These are phyloP conservation scores for Candida bentonensis DNA, from an alignment of 805 yeast genomes.

Conservation along the genomic window DNA sequence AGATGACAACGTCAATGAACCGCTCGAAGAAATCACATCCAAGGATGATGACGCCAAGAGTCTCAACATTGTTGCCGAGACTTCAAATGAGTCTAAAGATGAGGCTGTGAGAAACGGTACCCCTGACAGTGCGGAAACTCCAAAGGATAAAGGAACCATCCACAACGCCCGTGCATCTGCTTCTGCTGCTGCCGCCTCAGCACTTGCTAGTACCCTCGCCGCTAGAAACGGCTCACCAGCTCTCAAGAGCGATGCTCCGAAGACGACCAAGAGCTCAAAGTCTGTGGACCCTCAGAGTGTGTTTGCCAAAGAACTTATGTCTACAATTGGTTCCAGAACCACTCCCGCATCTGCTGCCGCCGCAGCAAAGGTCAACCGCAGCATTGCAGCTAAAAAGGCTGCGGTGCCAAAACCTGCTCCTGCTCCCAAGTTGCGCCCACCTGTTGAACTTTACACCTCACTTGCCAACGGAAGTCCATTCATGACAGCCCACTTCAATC, in stretches of 20 bases:
- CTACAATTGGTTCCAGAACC: not conserved
- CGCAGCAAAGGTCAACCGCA: not conserved
- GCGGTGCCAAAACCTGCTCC: not conserved
- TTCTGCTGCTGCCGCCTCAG: not conserved
- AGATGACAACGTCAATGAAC: not conserved
- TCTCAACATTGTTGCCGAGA: conserved; percentile 2
- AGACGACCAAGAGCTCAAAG: not conserved
- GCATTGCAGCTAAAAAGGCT: not conserved
- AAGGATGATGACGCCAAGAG: not conserved
- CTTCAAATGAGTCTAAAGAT: not conserved
- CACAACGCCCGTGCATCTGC: not conserved
- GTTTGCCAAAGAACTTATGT: not conserved
- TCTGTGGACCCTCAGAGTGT: not conserved
- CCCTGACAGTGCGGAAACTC: not conserved
- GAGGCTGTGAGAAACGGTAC: not conserved
- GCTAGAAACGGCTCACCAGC: not conserved
- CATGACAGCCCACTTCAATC: conserved; percentile 57
- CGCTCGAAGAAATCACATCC: not conserved
- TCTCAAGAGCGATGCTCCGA: not conserved
- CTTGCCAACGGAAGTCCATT: conserved; percentile 71
- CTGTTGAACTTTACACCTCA: conserved; percentile 61
- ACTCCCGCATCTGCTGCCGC: conserved; percentile 2
- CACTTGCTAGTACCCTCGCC: not conserved
- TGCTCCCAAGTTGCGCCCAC: not conserved
- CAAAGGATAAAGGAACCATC: not conserved